These are phyloP conservation scores for Hanseniaspora valbyensis DNA, from an alignment of 805 yeast genomes.

Conservation along the genomic window DNA sequence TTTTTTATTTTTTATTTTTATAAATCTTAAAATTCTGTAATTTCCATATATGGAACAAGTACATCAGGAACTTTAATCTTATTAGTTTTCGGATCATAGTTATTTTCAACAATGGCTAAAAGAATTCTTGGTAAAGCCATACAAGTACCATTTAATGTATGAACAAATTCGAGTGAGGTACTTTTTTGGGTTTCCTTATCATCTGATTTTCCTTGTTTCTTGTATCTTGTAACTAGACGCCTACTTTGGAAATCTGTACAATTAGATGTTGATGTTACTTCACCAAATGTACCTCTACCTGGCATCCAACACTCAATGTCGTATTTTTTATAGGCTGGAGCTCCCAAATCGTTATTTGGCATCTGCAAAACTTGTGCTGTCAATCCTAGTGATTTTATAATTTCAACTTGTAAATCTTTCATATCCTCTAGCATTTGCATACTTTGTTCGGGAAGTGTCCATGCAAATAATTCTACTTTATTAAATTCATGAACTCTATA, in stretches of 20 bases:
- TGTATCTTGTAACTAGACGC: slow-evolving; percentile 59
- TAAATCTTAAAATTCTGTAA: slow-evolving; percentile 32
- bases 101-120: slow-evolving; percentile 79
- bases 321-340: slow-evolving; percentile 83
- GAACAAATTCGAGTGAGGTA: slow-evolving; percentile 37
- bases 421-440: slow-evolving; percentile 46
- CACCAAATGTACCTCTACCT: slow-evolving; percentile 88
- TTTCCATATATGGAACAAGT: slow-evolving; percentile 60
- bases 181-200: slow-evolving; percentile 18
- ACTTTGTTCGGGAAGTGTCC: slow-evolving; percentile 44
- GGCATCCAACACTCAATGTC: slow-evolving; percentile 99
- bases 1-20: slow-evolving; percentile 11
- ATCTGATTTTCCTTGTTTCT: slow-evolving; percentile 26
- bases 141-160: slow-evolving; percentile 90
- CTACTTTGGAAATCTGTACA: slow-evolving; percentile 87
- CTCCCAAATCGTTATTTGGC: slow-evolving; percentile 86
- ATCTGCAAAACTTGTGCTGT: slow-evolving; percentile 72
- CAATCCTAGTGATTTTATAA: slow-evolving; percentile 59
- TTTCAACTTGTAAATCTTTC: slow-evolving; percentile 50
- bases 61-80: slow-evolving; percentile 56
- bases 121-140: slow-evolving; percentile 89
- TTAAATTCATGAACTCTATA: slow-evolving; percentile 95
- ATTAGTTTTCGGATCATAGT: slow-evolving; percentile 49
- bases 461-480: slow-evolving; percentile 80
- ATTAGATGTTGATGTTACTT: slow-evolving; percentile 79